Base-by-base conservation (phyloP, 2,329 filamentous ascomycete genomes). In the Sporothrix brasiliensis region DNA sequence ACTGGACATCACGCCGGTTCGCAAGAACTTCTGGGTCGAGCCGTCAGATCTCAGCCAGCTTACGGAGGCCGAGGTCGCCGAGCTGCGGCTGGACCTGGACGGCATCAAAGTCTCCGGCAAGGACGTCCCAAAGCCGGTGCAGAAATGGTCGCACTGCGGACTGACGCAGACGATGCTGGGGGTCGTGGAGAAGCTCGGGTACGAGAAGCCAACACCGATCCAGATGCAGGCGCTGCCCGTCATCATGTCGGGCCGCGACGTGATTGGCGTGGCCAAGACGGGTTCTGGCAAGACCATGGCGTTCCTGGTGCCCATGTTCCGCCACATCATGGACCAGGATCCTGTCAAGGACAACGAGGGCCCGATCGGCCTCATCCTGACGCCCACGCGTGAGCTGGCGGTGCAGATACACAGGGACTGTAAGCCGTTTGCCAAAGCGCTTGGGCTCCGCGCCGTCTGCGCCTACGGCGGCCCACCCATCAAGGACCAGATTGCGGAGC, bases 231-330 rank as follows among this genome's bases (percentile, higher is more conserved):
- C 95, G 2, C 89, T 98, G 72, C 95, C 95, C 1, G 90, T 93
- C 11, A 92, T 97, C 76, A 97, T 98, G 92, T 97, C 94, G 39
- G 95, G 95, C 11, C 89, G 93, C 75, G 95, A 99, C 82, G 92
- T 97, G 50, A 93, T 99, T 73, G 95, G 94, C 74, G 93, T 99
- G 68, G 95, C 95, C 21, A 98, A 98, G 83, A 99, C 95, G 34
- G 95, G 95, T 5, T 98, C 95, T 34, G 95, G 95, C 78, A 99
- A 99, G 83, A 99, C 95, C 0, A 89, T 98, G 76, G 95, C 95
- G 6, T 99, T 98, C 78, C 82, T 97, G 41, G 86, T 99, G 58
- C 95, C 95, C 50, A 97, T 98, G 93, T 97, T 99, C 79, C 89
- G 95, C 70, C 95, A 99, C 79, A 97, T 98, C 81, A 95, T 94